Base-by-base conservation (phyloP, 768 basidiomycete species). In the Hemileccinum rubropunctum region DNA sequence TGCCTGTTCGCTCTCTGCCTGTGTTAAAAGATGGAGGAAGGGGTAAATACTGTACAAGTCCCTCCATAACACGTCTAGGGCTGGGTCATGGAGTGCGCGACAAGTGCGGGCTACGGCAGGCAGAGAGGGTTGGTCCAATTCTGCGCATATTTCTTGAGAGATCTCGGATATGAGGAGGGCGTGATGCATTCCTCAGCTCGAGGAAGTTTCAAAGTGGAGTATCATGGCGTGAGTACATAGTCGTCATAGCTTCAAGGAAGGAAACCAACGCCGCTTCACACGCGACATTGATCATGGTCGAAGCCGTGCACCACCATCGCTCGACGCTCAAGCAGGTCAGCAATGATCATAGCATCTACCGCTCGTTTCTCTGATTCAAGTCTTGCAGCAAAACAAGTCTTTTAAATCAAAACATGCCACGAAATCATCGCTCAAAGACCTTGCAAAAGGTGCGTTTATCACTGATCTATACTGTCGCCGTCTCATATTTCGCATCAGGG, bases 371-470 rank as follows among this genome's bases (percentile, higher is more conserved):
- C 33, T 20, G 41, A 47, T 27, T 30, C 36, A 40, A 42, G 34
- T 42, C 45, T 39, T 17, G 14, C 55, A 94, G 91, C 73, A 83
- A 76, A 97, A 98, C 71, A 98, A 98, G 68, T 58, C 79, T 2
- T 98, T 89, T 77, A 98, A 98, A 71, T 91, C 91, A 2, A 89
- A 84, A 65, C 90, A 94, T 74, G 81, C 92, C 2, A 81, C 89
- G 12, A 97, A 97, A 71, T 82, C 87, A 1, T 76, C 88, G 0
- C 60, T 97, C 34, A 93, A 88, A 68, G 89, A 91, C 39, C 79
- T 80, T 37, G 84, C 91, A 28, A 95, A 95, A 76, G 94, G 93
- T 84, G 38, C 32, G 63, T 41, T 23, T 14, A 12, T 14, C 10
- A 50, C 32, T 15, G 43, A n/a, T 39, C 27, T 23, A 27, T 34